Evolutionary conservation across 306 rosid species (phyloP), one percentile per base, ranked within the genome.

Genomic region (Medicago lupulina): DNA sequence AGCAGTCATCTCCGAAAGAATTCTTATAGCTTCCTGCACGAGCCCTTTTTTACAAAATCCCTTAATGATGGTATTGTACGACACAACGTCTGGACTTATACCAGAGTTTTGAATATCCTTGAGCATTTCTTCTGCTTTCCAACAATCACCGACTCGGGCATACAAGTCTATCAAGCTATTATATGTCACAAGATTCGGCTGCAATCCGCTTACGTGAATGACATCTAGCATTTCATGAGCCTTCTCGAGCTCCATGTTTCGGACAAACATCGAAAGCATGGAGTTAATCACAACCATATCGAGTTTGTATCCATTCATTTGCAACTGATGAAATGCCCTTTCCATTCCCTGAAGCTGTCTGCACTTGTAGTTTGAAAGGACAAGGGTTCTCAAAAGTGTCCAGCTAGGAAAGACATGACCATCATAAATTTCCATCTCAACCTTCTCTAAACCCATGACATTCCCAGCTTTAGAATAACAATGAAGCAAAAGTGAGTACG

Each of bases 111-210:
- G 78, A 28, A 96, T 81, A 44, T 82, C 89, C 84, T 66, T 83
- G 50, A 96, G 97, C 83, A 90, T 73, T 86, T 96, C 96, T 83
- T 96, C 90, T 61, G 98, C 98, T 86, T 92, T 90, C 99, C 97
- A 96, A 75, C 96, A 88, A 61, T 87, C 88, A 16, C 96, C 97
- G 19, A 81, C 85, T 63, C 92, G 86, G 7, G 95, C 97, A 60
- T 96, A 82, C 92, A 92, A 86, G 85, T 96, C 92, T 87, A 92
- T 90, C 86, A 96, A 81, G 89, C 90, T 82, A 64, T 96, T 95
- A 73, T 90, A 92, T 36, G 98, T 90, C 34, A 90, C 80, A 4
- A 92, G 85, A 87, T 90, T 89, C 1, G 99, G 99, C 86, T 88
- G 91, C 70, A 92, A 80, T 57, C 92, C 91, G 3, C 63, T 75